Evolutionary conservation across 139 green algal genomes (phyloP).

Genomic region (Marvania coccoides): DNA sequence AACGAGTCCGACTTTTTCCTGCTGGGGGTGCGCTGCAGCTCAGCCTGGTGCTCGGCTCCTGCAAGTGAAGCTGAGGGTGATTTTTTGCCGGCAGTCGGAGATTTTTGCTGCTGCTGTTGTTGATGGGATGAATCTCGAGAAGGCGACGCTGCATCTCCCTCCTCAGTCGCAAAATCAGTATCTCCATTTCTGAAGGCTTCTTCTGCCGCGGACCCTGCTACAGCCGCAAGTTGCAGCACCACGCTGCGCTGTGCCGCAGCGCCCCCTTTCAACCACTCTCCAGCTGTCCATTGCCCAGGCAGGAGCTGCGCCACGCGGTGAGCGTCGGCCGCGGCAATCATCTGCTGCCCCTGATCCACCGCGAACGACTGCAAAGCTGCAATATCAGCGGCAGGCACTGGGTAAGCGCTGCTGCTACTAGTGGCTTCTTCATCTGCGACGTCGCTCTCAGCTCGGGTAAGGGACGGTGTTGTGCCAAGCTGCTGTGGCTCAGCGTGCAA

Average conservation of each 20-base stretch:
- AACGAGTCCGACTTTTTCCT: neutral
- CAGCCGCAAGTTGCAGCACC: constrained; percentile 12
- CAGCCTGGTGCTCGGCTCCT: neutral
- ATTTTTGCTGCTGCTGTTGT: no score
- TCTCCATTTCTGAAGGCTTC: no score
- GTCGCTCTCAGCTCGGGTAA: neutral
- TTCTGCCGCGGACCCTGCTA: neutral
- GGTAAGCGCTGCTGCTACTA: neutral
- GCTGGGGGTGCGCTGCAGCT: neutral
- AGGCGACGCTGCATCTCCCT: neutral
- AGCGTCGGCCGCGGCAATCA: constrained; percentile 1
- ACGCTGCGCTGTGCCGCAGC: neutral
- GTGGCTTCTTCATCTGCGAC: neutral
- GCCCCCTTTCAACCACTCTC: neutral
- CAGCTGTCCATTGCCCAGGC: constrained; percentile 3
- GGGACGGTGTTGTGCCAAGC: no score
- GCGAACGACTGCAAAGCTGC: neutral
- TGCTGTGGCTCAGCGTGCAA: no score
- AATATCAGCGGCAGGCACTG: neutral
- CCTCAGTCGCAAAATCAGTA: neutral
- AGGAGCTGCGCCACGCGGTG: constrained; percentile 12
- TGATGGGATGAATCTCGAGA: no score
- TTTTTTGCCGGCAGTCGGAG: no score
- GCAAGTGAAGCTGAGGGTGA: no score
- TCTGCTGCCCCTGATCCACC: neutral